Conservation (phyloP, 768 basidiomycete species). For the Serpula lacrymans region DNA sequence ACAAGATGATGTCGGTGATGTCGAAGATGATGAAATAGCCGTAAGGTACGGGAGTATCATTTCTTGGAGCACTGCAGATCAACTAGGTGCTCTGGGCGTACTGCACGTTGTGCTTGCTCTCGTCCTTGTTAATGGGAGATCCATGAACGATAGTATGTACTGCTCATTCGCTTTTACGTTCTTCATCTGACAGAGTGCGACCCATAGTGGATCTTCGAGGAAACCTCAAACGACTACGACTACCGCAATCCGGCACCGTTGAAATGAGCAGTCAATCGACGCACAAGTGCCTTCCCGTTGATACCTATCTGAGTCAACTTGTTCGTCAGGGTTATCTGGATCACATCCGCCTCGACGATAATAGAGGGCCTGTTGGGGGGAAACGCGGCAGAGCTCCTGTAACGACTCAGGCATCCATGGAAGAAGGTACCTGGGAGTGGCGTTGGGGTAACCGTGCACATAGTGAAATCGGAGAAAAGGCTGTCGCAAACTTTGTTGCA, state of each 20-base stretch:
- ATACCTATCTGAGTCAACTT: conserved; percentile 62
- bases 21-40: conserved; percentile 46
- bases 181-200: neutral
- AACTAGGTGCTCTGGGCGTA: conserved; percentile 68
- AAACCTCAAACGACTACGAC: conserved; percentile 65
- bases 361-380: conserved; percentile 34
- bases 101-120: conserved; percentile 80
- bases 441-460: conserved; percentile 82
- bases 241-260: conserved; percentile 48
- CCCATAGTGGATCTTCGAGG: conserved; percentile 66
- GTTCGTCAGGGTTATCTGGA: conserved; percentile 79
- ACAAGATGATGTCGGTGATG: conserved; percentile 45
- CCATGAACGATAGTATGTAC: conserved; percentile 64
- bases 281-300: conserved; percentile 51
- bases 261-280: conserved; percentile 50
- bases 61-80: conserved; percentile 66
- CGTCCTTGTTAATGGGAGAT: conserved; percentile 77
- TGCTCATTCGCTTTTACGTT: conserved; percentile 30
- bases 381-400: conserved; percentile 54
- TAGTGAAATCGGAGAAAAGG: conserved; percentile 79
- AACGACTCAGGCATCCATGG: conserved; percentile 39
- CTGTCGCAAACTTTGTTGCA: conserved; percentile 70
- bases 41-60: conserved; percentile 66
- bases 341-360: conserved; percentile 50
- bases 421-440: no score